phyloP scores from a whole-genome alignment of 768 basidiomycete genomes.

The Filobasidium floriforme region DNA sequence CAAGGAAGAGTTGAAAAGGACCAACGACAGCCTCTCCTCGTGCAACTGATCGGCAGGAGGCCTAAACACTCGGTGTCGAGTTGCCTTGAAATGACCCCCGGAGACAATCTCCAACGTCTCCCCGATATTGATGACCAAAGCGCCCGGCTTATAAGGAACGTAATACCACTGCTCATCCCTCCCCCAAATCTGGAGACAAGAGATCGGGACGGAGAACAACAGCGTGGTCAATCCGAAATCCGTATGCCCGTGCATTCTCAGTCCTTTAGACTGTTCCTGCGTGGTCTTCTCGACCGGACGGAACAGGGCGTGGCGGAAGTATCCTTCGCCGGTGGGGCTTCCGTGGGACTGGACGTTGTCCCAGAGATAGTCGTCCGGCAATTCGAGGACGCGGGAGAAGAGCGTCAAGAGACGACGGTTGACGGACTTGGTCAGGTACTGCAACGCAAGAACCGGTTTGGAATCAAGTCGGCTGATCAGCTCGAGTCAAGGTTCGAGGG shows the following conservation, averaged over 20 bases:
- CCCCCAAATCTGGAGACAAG: constrained; percentile 26
- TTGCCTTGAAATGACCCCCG: constrained; percentile 29
- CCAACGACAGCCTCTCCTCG: constrained; percentile 17
- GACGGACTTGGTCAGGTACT: constrained; percentile 28
- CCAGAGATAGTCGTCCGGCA: constrained; percentile 24
- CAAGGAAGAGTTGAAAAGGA: constrained; percentile 23
- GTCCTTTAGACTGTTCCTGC: constrained; percentile 14
- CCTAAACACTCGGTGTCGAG: constrained; percentile 24
- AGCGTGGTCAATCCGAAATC: constrained; percentile 18
- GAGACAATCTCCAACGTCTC: constrained; percentile 30
- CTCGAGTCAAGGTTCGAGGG: too few species aligned
- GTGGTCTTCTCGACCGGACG: constrained; percentile 20
- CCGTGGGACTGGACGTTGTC: constrained; percentile 21
- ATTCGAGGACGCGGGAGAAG: constrained; percentile 23
- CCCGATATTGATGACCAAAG: constrained; percentile 29
- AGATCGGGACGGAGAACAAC: constrained; percentile 26
- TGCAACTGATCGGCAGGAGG: constrained; percentile 31
- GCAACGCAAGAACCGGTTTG: neutral
- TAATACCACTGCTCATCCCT: constrained; percentile 31
- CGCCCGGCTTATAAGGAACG: constrained; percentile 28
- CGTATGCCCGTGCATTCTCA: constrained; percentile 24
- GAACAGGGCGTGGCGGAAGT: constrained; percentile 22
- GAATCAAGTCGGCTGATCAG: too few species aligned
- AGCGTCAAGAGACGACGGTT: constrained; percentile 28
- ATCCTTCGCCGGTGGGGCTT: constrained; percentile 19